Evolutionary conservation across 495 filamentous ascomycete species (phyloP), one percentile per base, ranked within the genome.

Genomic region (Penicillium silybi): DNA sequence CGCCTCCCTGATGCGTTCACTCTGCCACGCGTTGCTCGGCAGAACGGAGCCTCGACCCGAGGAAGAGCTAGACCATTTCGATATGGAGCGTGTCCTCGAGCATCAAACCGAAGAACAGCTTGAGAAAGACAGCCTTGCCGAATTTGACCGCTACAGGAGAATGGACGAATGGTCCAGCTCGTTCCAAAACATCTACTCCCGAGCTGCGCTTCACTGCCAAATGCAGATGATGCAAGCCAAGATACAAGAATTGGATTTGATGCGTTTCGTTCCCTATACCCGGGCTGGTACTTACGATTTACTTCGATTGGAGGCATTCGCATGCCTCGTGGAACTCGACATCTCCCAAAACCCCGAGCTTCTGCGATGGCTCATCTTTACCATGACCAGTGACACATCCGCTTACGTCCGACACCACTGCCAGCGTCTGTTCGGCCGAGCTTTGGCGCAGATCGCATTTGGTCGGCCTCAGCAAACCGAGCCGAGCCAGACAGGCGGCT

Each of bases 161-260:
- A 90, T 95, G 78, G 93, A 99, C 59, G 90, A 97, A 69, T 97
- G 90, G 85, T 87, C 87, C 0, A 81, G 85, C 29, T 95, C 91
- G 0, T 95, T 86, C 67, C 90, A 96, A 48, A 99, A 97, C 56
- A 77, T 95, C 48, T 90, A 90, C 65, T 90, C 95, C 1, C 78
- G 80, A 32, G 86, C 92, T 6, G 90, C 90, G 3, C 70, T 97
- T 18, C 78, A 86, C n/a, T 90, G 88, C 67, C 82, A 87, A 52
- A 78, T 82, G 66, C 77, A 73, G 42, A 71, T 96, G 20, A 88
- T 89, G 76, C 82, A 87, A 63, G 85, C 83, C 9, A 78, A 80
- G 11, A 78, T 90, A 41, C 82, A 87, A 25, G 78, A 83, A 2
- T 46, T 72, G 13, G 79, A 84, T 39, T 63, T 82, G 0, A 67